A percentile compares a stretch with the other conserved stretches of the same genome.
phyloP scores from a whole-genome alignment of 2,329 filamentous ascomycete species.

The Huntiella moniliformis region DNA sequence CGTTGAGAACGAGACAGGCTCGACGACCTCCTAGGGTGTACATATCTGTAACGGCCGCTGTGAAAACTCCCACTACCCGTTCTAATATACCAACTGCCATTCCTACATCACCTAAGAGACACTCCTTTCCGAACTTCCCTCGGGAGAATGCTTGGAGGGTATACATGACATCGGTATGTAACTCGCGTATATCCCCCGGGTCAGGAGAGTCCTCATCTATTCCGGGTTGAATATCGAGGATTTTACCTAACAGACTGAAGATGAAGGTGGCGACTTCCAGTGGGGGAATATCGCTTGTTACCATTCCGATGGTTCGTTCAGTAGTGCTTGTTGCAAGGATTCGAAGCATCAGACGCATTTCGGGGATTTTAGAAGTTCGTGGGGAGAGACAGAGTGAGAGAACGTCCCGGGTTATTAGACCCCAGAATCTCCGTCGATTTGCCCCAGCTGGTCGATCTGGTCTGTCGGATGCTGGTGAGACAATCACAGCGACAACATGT shows the following conservation, averaged over 20 bases:
- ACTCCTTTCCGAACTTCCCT: not conserved
- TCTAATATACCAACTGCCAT: not conserved
- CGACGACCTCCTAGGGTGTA: not conserved
- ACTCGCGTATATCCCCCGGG: not conserved
- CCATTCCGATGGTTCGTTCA: conserved; percentile 45
- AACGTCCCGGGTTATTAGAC: conserved; percentile 44
- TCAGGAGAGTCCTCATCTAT: not conserved
- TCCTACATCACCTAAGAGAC: not conserved
- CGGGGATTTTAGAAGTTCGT: conserved; percentile 35
- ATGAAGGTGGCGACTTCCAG: conserved; percentile 27
- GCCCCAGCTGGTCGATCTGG: conserved; percentile 15
- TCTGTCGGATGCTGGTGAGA: conserved; percentile 23
- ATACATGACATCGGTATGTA: not conserved
- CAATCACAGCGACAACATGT: conserved; percentile 42
- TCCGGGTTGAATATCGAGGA: conserved; percentile 30
- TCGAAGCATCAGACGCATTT: conserved; percentile 45
- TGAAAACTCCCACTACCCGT: not conserved
- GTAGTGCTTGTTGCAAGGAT: conserved; percentile 50
- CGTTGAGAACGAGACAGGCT: not conserved
- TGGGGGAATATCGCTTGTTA: conserved; percentile 27
- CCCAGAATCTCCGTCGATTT: conserved; percentile 40
- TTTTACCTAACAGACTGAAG: conserved; percentile 44
- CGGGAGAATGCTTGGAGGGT: not conserved
- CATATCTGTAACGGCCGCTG: not conserved
- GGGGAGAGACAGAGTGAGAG: conserved; percentile 48